Evolutionary conservation across 352 stramenopile species (phyloP).

Genomic region (Phytophthora pseudosyringae): DNA sequence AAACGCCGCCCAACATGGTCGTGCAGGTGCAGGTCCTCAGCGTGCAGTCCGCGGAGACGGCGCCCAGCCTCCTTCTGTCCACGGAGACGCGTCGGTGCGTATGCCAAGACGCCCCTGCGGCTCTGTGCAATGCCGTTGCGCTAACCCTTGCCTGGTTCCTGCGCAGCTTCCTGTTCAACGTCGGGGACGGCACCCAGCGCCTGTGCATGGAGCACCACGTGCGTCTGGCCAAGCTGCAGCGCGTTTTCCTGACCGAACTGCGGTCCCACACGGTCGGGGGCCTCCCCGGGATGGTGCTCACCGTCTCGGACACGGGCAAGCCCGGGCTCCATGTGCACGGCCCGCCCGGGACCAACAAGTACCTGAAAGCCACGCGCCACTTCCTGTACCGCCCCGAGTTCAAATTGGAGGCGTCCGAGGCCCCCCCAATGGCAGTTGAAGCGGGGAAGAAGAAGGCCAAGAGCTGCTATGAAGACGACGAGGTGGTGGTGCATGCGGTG

Average conservation of each 20-base stretch:
- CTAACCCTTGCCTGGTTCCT: slow-evolving; percentile 12
- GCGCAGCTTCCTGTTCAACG: slow-evolving; percentile 89
- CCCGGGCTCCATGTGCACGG: slow-evolving; percentile 73
- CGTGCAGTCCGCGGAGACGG: slow-evolving; percentile 76
- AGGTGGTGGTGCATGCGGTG: slow-evolving; percentile 60
- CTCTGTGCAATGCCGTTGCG: slow-evolving; percentile 2
- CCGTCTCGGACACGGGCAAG: slow-evolving; percentile 89
- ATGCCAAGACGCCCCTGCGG: background rate
- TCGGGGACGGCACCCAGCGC: slow-evolving; percentile 88
- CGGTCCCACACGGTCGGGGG: slow-evolving; percentile 80
- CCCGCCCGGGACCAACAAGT: slow-evolving; percentile 65
- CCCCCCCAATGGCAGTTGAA: slow-evolving; percentile 12
- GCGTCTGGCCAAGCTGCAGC: slow-evolving; percentile 80
- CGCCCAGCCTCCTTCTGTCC: slow-evolving; percentile 71
- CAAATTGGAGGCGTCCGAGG: slow-evolving; percentile 53
- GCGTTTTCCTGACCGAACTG: slow-evolving; percentile 89
- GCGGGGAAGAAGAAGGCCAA: slow-evolving; percentile 2
- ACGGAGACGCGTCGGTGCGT: slow-evolving; percentile 67
- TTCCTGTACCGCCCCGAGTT: slow-evolving; percentile 81
- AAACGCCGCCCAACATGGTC: slow-evolving; percentile 55
- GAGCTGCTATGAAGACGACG: slow-evolving; percentile 60
- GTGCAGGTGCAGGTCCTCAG: slow-evolving; percentile 81
- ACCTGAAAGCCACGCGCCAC: slow-evolving; percentile 83
- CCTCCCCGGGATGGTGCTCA: slow-evolving; percentile 89
- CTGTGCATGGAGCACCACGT: slow-evolving; percentile 94